Base-by-base conservation (phyloP, 345 rosid genomes). In the Psidium guajava region DNA sequence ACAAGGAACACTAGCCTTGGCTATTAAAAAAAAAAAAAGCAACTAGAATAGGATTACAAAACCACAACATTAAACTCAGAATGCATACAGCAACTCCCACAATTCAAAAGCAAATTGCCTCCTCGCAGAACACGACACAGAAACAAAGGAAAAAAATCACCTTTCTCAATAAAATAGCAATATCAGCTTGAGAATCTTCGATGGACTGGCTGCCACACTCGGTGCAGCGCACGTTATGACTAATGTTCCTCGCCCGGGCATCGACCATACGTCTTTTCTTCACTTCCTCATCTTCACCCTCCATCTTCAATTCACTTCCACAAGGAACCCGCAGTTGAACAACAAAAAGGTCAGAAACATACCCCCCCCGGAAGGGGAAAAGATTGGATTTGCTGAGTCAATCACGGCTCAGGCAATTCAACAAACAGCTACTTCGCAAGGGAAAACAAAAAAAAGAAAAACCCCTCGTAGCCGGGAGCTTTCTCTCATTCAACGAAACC, bases 161-260 rank as follows among this genome's bases (percentile, higher is more conserved):
- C 99, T 94, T 93, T 85, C 98, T 93, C 73, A 95, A 98, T 89
- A 96, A 98, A 87, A 97, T 91, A 54, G 98, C 99, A 2, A 97
- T 82, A 90, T 97, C 99, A 50, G 98, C 99, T 88, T 97, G 99
- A 25, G 99, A 97, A 88, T 97, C 99, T 92, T 97, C 99, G 87
- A 97, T 97, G 57, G 98, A 96, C 89, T 96, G 98, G 89, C 98
- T 96, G 51, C 99, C 98, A 86, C 99, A 96, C 90, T 97, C 99
- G 0, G 98, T 97, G 91, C 99, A 97, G 4, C 98, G 94, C 54
- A 97, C 99, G 53, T 93, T 97, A 88, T 92, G 99, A 89, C 98
- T 97, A 42, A 96, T 97, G 87, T 93, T 97, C 88, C 98, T 93
- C 32, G 98, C 99, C 75, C 97, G 91, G 86, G 98, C 95, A 8